phyloP scores from a whole-genome alignment of 1,139 yeast genomes.

The Scheffersomyces illinoinensis region DNA sequence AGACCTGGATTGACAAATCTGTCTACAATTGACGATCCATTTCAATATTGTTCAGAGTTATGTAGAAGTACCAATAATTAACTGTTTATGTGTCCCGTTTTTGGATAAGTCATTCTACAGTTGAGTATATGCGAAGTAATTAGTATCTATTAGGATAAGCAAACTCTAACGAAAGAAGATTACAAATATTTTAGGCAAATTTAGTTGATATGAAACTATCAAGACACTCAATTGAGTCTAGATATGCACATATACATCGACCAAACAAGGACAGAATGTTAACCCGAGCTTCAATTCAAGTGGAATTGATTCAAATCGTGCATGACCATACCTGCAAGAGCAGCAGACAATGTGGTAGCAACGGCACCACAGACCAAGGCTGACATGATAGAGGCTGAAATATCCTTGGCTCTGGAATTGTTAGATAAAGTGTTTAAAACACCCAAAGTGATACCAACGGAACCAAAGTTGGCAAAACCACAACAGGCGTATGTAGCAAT shows the following conservation, averaged over 20 bases:
- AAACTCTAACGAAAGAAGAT: background rate
- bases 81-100: too few relatives aligned
- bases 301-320: slow-evolving; percentile 43
- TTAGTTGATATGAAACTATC: background rate
- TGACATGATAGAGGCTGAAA: slow-evolving; percentile 49
- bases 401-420: slow-evolving; percentile 47
- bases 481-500: slow-evolving; percentile 66
- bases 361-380: slow-evolving; percentile 57
- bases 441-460: slow-evolving; percentile 65
- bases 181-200: too few relatives aligned
- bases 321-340: slow-evolving; percentile 69
- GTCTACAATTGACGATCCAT: too few relatives aligned
- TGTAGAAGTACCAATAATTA: too few relatives aligned
- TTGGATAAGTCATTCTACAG: background rate
- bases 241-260: background rate
- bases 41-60: too few relatives aligned
- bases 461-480: slow-evolving; percentile 67
- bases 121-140: background rate
- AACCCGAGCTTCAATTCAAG: background rate
- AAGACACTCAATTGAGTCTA: background rate
- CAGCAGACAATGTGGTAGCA: slow-evolving; percentile 60
- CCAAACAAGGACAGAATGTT: background rate
- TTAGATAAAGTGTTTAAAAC: slow-evolving; percentile 63
- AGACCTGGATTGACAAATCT: too few relatives aligned
- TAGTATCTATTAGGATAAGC: background rate